A percentile compares a stretch with the other conserved stretches of the same genome.
Evolutionary conservation across 345 rosid species (phyloP).

Genomic region (Eucalyptus camaldulensis): DNA sequence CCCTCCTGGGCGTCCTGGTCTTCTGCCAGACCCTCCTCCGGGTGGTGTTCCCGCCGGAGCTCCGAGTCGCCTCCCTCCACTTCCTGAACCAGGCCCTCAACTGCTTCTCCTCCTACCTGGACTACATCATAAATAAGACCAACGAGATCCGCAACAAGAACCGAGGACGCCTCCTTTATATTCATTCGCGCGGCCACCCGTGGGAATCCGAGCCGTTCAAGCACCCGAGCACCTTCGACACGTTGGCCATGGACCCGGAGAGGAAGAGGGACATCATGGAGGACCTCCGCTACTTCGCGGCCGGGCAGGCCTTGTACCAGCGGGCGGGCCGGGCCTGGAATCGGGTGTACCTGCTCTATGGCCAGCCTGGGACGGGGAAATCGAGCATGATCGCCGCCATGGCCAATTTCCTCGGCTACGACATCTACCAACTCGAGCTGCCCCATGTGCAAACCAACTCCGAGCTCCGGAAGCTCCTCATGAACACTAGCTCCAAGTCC

Average conservation of each 20-base stretch:
- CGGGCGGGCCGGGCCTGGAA: not conserved
- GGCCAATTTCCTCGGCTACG: not conserved
- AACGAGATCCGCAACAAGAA: too few species aligned
- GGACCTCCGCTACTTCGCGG: too few species aligned
- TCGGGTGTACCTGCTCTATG: not conserved
- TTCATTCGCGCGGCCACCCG: not conserved
- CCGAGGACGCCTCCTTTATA: too few species aligned
- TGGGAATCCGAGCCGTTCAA: too few species aligned
- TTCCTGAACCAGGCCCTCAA: not conserved
- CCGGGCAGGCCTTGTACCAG: too few species aligned
- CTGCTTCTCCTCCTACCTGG: constrained; percentile 43
- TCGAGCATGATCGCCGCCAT: not conserved
- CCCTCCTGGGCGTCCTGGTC: too few species aligned
- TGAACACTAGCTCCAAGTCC: not conserved
- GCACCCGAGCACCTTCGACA: too few species aligned
- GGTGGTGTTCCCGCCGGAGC: not conserved
- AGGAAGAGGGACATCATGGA: too few species aligned
- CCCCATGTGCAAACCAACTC: not conserved
- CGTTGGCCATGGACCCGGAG: too few species aligned
- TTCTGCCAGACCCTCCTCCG: constrained; percentile 19
- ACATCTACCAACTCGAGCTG: not conserved
- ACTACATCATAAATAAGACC: constrained; percentile 46
- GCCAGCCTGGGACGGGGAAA: rapidly evolving
- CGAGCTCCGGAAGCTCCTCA: not conserved
- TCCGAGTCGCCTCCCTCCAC: not conserved